Conservation (phyloP, 1,284 basidiomycete species). For the Irpex lacteus region DNA sequence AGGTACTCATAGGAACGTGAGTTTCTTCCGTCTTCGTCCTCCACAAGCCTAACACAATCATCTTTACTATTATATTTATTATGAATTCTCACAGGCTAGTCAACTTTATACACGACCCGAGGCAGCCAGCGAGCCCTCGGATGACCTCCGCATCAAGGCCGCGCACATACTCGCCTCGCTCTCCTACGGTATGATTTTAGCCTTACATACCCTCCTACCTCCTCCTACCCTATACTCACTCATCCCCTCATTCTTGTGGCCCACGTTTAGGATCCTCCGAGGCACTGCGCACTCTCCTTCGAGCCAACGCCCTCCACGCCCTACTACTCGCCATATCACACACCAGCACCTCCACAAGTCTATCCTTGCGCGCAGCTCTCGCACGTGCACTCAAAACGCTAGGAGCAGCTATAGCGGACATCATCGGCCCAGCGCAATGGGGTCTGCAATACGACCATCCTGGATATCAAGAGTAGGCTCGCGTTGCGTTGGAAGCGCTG, state of each 20-base stretch:
- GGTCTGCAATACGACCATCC: slow-evolving; percentile 49
- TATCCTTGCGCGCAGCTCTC: slow-evolving; percentile 50
- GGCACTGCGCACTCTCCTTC: slow-evolving; percentile 54
- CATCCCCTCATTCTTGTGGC: not conserved
- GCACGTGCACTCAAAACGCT: slow-evolving; percentile 61
- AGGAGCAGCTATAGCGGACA: slow-evolving; percentile 54
- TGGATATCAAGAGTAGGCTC: slow-evolving; percentile 46
- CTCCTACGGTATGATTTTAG: slow-evolving; percentile 57
- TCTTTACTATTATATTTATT: too few species aligned
- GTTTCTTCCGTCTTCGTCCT: slow-evolving; percentile 20
- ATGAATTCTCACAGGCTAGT: slow-evolving; percentile 51
- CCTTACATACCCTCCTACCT: not conserved
- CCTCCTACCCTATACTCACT: not conserved
- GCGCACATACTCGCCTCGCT: slow-evolving; percentile 73
- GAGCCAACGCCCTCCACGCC: slow-evolving; percentile 50
- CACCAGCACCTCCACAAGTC: slow-evolving; percentile 36
- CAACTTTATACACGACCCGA: slow-evolving; percentile 47
- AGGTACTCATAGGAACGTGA: slow-evolving; percentile 51
- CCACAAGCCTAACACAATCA: not conserved
- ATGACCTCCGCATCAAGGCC: slow-evolving; percentile 63
- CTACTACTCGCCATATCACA: slow-evolving; percentile 51
- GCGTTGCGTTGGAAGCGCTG: slow-evolving; percentile 51
- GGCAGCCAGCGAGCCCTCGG: slow-evolving; percentile 34
- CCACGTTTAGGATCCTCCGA: slow-evolving; percentile 64
- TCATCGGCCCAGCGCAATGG: slow-evolving; percentile 64